phyloP scores from a whole-genome alignment of 805 yeast species.

The Tetrapisispora taiwanensis region DNA sequence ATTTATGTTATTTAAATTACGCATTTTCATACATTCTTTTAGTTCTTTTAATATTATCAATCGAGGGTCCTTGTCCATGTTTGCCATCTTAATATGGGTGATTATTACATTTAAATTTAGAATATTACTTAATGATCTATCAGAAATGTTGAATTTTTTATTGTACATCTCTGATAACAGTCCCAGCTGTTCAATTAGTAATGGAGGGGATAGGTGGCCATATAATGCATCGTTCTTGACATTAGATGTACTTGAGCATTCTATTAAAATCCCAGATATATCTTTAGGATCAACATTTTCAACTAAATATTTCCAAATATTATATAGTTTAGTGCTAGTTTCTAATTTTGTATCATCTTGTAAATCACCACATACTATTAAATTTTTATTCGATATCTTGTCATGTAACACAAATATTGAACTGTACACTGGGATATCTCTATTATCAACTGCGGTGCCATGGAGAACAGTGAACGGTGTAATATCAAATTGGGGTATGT shows the following conservation, averaged over 20 bases:
- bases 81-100: slow-evolving; percentile 42
- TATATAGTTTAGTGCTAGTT: not conserved
- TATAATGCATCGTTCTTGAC: slow-evolving; percentile 43
- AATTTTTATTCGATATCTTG: slow-evolving; percentile 22
- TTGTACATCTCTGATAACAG: slow-evolving; percentile 30
- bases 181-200: slow-evolving; percentile 48
- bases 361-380: slow-evolving; percentile 75
- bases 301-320: slow-evolving; percentile 49
- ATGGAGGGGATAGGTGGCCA: slow-evolving; percentile 72
- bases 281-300: slow-evolving; percentile 32
- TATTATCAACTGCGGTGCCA: slow-evolving; percentile 30
- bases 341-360: slow-evolving; percentile 52
- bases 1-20: slow-evolving; percentile 30
- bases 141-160: slow-evolving; percentile 31
- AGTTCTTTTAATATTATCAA: slow-evolving; percentile 41
- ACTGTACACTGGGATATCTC: slow-evolving; percentile 25
- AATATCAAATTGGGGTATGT: slow-evolving; percentile 22
- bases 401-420: slow-evolving; percentile 52
- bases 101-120: slow-evolving; percentile 30
- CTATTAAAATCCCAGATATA: slow-evolving; percentile 55
- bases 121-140: not conserved
- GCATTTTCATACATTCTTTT: slow-evolving; percentile 28
- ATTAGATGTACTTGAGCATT: slow-evolving; percentile 55
- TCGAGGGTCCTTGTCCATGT: slow-evolving; percentile 43
- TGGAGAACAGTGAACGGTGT: slow-evolving; percentile 33